phyloP scores from a whole-genome alignment of 495 filamentous ascomycete species.

The Penicillium cataractarum region DNA sequence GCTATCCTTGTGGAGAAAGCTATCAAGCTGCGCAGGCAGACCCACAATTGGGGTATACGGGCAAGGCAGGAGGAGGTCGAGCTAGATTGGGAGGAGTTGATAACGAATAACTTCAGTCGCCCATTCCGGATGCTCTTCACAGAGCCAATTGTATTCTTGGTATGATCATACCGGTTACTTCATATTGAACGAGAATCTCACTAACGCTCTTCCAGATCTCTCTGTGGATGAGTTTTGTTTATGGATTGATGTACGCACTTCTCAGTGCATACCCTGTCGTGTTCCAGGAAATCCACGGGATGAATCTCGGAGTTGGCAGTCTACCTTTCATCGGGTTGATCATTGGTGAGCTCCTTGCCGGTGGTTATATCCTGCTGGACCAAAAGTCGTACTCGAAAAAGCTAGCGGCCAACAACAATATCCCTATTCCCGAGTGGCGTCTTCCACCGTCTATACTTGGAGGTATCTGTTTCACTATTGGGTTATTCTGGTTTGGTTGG shows the following conservation, averaged over 20 bases:
- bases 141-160: constrained; percentile 41
- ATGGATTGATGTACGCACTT: constrained; percentile 48
- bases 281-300: constrained; percentile 41
- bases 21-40: constrained; percentile 42
- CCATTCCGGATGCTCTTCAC: constrained; percentile 52
- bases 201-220: constrained; percentile 43
- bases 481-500: constrained; percentile 57
- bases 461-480: constrained; percentile 50
- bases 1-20: constrained; percentile 46
- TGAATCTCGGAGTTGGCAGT: constrained; percentile 43
- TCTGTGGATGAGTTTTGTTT: constrained; percentile 52
- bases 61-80: constrained; percentile 54
- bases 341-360: constrained; percentile 41
- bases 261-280: constrained; percentile 46
- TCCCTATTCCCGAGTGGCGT: constrained; percentile 43
- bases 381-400: constrained; percentile 37
- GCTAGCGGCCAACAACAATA: constrained; percentile 35
- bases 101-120: constrained; percentile 46
- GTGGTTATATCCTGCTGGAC: constrained; percentile 29
- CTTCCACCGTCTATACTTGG: constrained; percentile 53
- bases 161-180: constrained; percentile 1
- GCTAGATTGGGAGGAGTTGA: constrained; percentile 43
- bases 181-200: background rate
- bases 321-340: constrained; percentile 47
- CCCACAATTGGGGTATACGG: constrained; percentile 53